A percentile compares a stretch with the other conserved stretches of the same genome.
These are phyloP conservation scores for Trichosporon sp. DNA, from an alignment of 1,284 basidiomycete species.

Conservation along the genomic window DNA sequence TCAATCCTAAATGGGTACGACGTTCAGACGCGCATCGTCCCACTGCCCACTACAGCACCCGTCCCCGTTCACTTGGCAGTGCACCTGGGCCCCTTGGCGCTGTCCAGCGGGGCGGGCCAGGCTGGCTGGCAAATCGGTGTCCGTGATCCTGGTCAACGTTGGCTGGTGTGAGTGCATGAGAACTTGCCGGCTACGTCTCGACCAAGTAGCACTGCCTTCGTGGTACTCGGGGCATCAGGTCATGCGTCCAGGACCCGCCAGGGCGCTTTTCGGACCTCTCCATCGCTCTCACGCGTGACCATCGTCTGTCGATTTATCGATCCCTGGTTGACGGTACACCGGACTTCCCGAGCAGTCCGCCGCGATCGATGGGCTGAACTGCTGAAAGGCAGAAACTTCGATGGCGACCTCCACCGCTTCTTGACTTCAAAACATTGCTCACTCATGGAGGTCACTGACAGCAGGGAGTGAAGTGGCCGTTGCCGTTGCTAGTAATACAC, in stretches of 20 bases:
- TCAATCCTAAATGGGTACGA: neutral
- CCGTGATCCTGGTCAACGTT: no score
- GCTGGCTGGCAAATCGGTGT: neutral
- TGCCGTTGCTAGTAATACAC: no score
- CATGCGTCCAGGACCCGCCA: neutral
- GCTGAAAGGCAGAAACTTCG: neutral
- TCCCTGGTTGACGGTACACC: neutral
- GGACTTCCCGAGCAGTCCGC: neutral
- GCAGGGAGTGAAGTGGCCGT: no score
- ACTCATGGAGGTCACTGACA: no score
- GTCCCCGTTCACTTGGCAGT: neutral
- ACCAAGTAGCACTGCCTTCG: neutral
- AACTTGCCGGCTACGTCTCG: neutral
- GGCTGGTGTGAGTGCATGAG: conserved; percentile 1
- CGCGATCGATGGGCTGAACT: neutral
- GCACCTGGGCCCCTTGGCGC: neutral
- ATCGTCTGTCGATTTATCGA: neutral
- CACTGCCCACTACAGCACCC: neutral
- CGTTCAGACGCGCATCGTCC: neutral
- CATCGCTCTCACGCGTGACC: neutral
- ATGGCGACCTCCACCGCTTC: neutral
- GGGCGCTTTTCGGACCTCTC: neutral
- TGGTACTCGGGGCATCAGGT: neutral
- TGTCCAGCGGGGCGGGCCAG: neutral
- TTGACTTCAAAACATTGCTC: neutral